These are phyloP conservation scores for Lactarius pseudohatsudake DNA, from an alignment of 768 basidiomycete species.

Conservation along the genomic window DNA sequence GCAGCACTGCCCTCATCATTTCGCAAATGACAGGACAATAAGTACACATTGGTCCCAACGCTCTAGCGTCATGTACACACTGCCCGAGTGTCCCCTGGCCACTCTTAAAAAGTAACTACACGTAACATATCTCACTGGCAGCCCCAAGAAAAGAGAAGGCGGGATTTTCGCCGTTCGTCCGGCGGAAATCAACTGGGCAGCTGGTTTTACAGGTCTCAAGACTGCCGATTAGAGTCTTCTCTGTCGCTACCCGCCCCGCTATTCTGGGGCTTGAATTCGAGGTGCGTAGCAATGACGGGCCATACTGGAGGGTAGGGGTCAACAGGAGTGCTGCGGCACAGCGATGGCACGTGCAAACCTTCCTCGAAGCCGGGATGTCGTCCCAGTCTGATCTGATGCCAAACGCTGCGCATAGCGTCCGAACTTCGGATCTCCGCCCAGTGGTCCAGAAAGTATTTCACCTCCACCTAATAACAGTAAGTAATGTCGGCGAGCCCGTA, in stretches of 20 bases:
- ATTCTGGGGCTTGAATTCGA: constrained; percentile 55
- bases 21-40: background rate
- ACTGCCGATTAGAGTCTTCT: constrained; percentile 19
- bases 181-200: background rate
- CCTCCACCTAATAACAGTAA: constrained; percentile 48
- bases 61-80: background rate
- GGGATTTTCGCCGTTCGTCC: background rate
- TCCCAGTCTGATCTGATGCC: constrained; percentile 82
- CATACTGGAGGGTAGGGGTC: constrained; percentile 45
- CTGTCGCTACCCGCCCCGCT: constrained; percentile 20
- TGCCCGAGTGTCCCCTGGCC: background rate
- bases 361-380: constrained; percentile 88
- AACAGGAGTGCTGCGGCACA: background rate
- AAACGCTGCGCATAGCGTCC: constrained; percentile 79
- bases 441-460: constrained; percentile 75
- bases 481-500: constrained; percentile 1
- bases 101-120: background rate
- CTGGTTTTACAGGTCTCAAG: background rate
- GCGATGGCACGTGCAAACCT: constrained; percentile 43
- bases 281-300: constrained; percentile 61
- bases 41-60: background rate
- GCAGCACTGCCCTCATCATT: background rate
- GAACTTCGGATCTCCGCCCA: constrained; percentile 84
- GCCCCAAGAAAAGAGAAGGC: background rate
- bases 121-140: background rate